These are phyloP conservation scores for Scutellaria galericulata DNA, from an alignment of 257 asterid genomes.

Conservation along the genomic window DNA sequence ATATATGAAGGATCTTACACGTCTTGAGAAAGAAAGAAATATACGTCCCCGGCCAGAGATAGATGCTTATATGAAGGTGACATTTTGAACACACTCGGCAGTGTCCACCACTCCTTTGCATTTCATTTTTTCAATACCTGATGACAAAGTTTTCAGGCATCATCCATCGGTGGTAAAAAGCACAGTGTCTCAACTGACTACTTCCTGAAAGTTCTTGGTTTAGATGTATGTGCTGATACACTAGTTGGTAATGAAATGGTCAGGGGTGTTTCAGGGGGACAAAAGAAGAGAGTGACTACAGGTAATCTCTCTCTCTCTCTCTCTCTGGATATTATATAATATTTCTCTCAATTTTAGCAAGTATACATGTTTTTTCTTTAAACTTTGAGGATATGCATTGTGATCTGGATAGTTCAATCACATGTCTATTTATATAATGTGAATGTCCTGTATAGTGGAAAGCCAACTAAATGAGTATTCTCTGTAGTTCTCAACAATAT, in stretches of 20 bases:
- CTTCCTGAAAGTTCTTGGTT: constrained; percentile 84
- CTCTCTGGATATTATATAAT: not conserved
- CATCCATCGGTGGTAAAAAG: constrained; percentile 70
- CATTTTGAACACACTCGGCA: constrained; percentile 1
- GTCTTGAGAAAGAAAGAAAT: constrained; percentile 65
- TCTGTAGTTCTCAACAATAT: constrained; percentile 1
- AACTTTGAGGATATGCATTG: not conserved
- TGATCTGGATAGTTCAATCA: not conserved
- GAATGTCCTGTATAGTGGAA: not conserved
- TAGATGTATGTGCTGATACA: constrained; percentile 84
- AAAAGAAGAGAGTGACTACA: constrained; percentile 87
- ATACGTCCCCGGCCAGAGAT: constrained; percentile 82
- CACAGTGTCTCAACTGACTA: constrained; percentile 85
- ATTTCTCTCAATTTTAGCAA: too few species aligned
- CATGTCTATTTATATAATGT: constrained; percentile 8
- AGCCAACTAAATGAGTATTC: constrained; percentile 5
- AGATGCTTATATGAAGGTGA: constrained; percentile 91
- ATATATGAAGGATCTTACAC: constrained; percentile 69
- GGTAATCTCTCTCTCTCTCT: constrained; percentile 62
- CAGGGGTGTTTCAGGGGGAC: constrained; percentile 94
- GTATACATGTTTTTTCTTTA: not conserved
- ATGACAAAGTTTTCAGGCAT: constrained; percentile 54
- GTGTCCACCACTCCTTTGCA: not conserved
- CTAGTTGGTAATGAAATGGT: constrained; percentile 86
- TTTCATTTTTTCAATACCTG: not conserved